Base-by-base conservation (phyloP, 768 basidiomycete species). In the Russula earlei region DNA sequence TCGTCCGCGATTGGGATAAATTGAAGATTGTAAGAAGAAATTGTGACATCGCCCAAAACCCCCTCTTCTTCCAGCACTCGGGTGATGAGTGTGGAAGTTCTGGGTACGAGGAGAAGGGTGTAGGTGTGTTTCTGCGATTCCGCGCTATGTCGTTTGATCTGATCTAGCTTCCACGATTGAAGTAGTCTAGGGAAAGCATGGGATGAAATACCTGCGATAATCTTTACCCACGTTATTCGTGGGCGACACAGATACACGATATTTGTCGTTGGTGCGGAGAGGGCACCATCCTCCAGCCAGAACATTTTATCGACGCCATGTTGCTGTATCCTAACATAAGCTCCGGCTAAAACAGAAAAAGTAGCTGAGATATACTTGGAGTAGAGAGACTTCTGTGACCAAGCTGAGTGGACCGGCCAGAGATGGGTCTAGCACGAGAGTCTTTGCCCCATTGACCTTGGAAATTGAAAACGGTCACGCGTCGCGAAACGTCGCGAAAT, bases 291-390 rank as follows among this genome's bases (percentile, higher is more conserved):
- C 70, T 98, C 96, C 22, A 99, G 81, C 95, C 96, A 99, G 72
- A 94, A 96, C 90, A 99, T 95, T 76, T 96, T 96, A 74, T 97
- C 94, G 3, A 99, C 91, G 5, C 92, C 94, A 82, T 98, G 94
- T 67, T 98, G 89, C 95, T 98, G 63, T 53, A 22, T 12, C 27
- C n/a, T 17, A 25, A 36, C 34, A 55, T 54, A 43, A 31, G 44
- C 6, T 6, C 19, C 25, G 6, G 49, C 1, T 40, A 15, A 38
- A 27, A 33, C 29, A 4, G 24, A 33, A 34, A 24, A 12, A n/a
- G 20, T 38, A 4, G 4, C 11, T 19, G 22, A 4, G 36, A 65
- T 63, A 27, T 49, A 93, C 96, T 83, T 98, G 97, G 53, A 98
- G 74, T 15, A 94, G 70, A 1, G 92, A 81, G 1, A 97, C 91